Percentiles rank a stretch among this genome's conserved stretches.
Conservation (phyloP, 2,329 filamentous ascomycete genomes). For the Aspergillus phoenicis region DNA sequence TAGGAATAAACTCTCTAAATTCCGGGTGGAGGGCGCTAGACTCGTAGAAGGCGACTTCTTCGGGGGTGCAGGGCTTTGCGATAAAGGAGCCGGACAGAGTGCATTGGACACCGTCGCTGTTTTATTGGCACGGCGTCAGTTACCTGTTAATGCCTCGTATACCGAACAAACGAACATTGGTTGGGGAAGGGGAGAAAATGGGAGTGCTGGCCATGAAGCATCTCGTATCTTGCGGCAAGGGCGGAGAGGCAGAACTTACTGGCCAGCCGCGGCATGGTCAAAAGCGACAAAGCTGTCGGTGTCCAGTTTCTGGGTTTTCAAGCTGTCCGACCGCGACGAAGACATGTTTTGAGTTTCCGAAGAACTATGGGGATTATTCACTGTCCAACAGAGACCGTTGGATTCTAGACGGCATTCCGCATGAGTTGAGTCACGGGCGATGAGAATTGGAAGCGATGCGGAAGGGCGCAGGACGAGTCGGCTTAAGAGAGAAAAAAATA, state of each 20-base stretch:
- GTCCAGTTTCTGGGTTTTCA: conserved; percentile 39
- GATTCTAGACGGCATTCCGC: conserved; percentile 22
- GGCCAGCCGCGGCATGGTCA: conserved; percentile 50
- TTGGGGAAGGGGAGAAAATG: conserved; percentile 14
- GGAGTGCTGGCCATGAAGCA: conserved; percentile 3
- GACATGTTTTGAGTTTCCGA: conserved; percentile 32
- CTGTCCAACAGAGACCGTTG: conserved; percentile 6
- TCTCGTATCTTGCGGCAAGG: conserved; percentile 1
- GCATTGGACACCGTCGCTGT: conserved; percentile 85
- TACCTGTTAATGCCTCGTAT: not conserved
- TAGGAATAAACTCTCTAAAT: conserved; percentile 79
- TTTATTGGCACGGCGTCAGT: not conserved
- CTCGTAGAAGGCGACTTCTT: conserved; percentile 90
- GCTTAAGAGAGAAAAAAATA: not conserved
- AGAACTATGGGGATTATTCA: conserved; percentile 4
- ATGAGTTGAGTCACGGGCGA: conserved; percentile 14
- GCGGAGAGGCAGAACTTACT: conserved; percentile 44
- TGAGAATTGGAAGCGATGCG: not conserved
- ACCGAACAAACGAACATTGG: not conserved
- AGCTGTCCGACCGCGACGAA: conserved; percentile 35
- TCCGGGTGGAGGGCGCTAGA: conserved; percentile 68
- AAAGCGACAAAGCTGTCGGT: conserved; percentile 47
- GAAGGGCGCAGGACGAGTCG: not conserved
- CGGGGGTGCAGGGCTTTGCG: conserved; percentile 87
- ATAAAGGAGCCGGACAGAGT: conserved; percentile 82